Evolutionary conservation across 495 filamentous ascomycete genomes (phyloP).

Genomic region (Cenococcum geophilum): DNA sequence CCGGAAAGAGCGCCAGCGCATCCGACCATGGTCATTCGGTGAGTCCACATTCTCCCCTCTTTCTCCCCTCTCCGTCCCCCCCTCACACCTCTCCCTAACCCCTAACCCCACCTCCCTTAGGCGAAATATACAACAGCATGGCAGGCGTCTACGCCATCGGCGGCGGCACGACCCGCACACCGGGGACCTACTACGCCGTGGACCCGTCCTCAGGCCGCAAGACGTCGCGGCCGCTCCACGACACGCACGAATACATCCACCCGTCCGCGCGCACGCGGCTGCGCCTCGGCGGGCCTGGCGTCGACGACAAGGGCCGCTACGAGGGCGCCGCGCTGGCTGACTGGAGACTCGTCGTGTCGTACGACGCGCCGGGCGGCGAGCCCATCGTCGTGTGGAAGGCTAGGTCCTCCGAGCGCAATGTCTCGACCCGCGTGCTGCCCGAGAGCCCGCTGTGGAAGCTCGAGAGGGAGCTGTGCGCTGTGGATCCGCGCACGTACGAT

Average conservation of each 20-base stretch:
- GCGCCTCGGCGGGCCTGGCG: conserved; percentile 50
- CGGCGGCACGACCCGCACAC: conserved; percentile 50
- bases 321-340: conserved; percentile 45
- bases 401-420: conserved; percentile 26
- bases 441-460: conserved; percentile 38
- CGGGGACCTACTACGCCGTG: conserved; percentile 52
- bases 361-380: conserved; percentile 21
- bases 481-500: conserved; percentile 36
- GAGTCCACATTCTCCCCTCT: background rate
- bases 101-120: background rate
- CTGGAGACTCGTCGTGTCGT: conserved; percentile 42
- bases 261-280: conserved; percentile 53
- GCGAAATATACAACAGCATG: conserved; percentile 44
- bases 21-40: conserved; percentile 56
- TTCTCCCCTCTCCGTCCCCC: background rate
- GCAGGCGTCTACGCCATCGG: conserved; percentile 47
- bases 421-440: conserved; percentile 29
- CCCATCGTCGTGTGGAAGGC: conserved; percentile 37
- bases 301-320: conserved; percentile 51
- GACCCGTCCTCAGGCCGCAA: conserved; percentile 45
- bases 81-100: background rate
- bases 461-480: conserved; percentile 34
- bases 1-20: conserved; percentile 43
- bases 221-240: conserved; percentile 44
- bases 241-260: conserved; percentile 63